Evolutionary conservation across 805 yeast species (phyloP).

Genomic region (Yamadazyma kitorensis): DNA sequence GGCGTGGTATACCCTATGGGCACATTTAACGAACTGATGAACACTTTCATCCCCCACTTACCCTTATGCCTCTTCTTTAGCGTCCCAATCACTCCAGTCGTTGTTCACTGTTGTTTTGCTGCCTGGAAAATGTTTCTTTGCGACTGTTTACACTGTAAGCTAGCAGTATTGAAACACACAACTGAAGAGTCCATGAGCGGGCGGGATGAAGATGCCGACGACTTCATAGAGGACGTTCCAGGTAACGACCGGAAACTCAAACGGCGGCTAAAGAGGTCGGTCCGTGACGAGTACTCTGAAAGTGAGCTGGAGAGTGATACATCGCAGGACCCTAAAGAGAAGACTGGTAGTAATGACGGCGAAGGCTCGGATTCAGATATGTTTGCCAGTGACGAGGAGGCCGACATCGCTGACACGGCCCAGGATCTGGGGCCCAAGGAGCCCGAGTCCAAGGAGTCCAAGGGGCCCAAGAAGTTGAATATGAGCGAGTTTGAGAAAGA

Average conservation of each 20-base stretch:
- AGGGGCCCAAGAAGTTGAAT: conserved; percentile 12
- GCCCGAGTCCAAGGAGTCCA: not conserved
- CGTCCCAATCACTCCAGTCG: too few relatives aligned
- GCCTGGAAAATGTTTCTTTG: too few relatives aligned
- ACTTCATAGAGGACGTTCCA: conserved; percentile 11
- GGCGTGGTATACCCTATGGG: conserved; percentile 87
- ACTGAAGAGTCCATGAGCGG: too few relatives aligned
- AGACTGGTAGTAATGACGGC: conserved; percentile 3
- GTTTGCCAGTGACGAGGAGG: conserved; percentile 35
- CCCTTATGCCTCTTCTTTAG: too few relatives aligned
- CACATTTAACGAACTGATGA: conserved; percentile 42
- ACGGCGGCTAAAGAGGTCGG: conserved; percentile 12
- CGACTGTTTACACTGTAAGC: too few relatives aligned
- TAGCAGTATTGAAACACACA: too few relatives aligned
- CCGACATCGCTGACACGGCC: conserved; percentile 8
- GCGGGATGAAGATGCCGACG: conserved; percentile 11
- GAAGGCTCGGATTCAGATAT: conserved; percentile 44
- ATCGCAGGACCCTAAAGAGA: not conserved
- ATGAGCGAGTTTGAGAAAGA: conserved; percentile 25
- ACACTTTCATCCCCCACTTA: conserved; percentile 29
- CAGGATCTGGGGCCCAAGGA: conserved; percentile 9
- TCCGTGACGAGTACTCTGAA: conserved; percentile 10
- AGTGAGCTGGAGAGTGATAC: conserved; percentile 10
- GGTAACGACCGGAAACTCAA: conserved; percentile 12
- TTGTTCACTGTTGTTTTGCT: too few relatives aligned